Percentiles rank a stretch among this genome's conserved stretches.
These are phyloP conservation scores for Salix purpurea DNA, from an alignment of 345 rosid genomes.

Conservation along the genomic window DNA sequence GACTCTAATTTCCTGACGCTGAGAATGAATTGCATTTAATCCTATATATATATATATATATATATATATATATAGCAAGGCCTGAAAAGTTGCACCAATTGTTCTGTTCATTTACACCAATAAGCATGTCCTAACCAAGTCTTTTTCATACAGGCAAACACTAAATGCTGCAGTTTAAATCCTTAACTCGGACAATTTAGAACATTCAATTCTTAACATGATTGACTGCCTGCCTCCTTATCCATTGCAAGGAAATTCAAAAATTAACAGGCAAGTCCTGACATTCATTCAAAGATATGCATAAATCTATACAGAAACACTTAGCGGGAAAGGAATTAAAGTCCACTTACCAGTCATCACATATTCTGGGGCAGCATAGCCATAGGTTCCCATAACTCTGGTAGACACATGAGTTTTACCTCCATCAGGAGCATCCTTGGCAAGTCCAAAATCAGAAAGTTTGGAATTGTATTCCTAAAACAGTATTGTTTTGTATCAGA, in stretches of 20 bases:
- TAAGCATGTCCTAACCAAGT: neutral
- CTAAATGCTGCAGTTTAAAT: neutral
- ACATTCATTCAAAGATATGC: neutral
- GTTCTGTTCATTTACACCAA: neutral
- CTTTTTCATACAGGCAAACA: neutral
- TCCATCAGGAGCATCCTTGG: slow-evolving; percentile 44
- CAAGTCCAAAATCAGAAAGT: slow-evolving; percentile 46
- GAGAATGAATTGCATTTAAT: neutral
- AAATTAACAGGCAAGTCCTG: neutral
- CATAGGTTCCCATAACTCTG: slow-evolving; percentile 46
- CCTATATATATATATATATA: too few species aligned
- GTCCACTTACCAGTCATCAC: slow-evolving; percentile 36
- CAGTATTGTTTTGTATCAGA: neutral
- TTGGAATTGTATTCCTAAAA: slow-evolving; percentile 40
- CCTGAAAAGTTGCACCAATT: neutral
- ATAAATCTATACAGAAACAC: neutral
- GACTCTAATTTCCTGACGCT: neutral
- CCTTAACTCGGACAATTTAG: neutral
- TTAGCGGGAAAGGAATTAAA: neutral
- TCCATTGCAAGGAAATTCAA: neutral
- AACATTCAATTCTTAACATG: neutral
- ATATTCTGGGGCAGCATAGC: slow-evolving; percentile 45
- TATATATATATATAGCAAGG: neutral
- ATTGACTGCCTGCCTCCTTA: neutral
- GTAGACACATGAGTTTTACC: slow-evolving; percentile 44